phyloP scores from a whole-genome alignment of 208 protist genomes.

The Herpetomonas tarakana region DNA sequence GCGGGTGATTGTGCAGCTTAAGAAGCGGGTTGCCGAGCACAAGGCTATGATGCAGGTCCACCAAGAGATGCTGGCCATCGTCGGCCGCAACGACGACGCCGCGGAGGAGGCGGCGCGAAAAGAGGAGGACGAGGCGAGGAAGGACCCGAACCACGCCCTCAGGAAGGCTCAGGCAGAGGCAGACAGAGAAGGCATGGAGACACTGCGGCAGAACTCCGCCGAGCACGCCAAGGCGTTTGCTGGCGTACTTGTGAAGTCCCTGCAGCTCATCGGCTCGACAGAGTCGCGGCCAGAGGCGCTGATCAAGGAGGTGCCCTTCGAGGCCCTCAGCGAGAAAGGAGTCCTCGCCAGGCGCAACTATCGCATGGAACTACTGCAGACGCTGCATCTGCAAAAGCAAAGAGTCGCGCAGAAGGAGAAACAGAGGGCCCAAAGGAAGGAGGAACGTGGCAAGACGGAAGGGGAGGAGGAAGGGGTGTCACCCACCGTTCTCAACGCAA shows the following conservation, averaged over 20 bases:
- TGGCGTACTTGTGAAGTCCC: too few relatives aligned
- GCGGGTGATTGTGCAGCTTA: slow-evolving; percentile 16
- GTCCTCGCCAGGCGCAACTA: slow-evolving; percentile 34
- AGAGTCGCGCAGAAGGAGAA: slow-evolving; percentile 8
- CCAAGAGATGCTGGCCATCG: slow-evolving; percentile 4
- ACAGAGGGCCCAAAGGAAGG: slow-evolving; percentile 4
- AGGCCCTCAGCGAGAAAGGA: slow-evolving; percentile 26
- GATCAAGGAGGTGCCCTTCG: slow-evolving; percentile 29
- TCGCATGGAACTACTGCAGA: slow-evolving; percentile 26
- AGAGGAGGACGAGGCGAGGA: background rate
- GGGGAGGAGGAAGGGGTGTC: background rate
- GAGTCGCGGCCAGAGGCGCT: slow-evolving; percentile 31
- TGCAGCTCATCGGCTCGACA: too few relatives aligned
- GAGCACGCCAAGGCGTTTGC: too few relatives aligned
- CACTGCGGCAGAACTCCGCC: too few relatives aligned
- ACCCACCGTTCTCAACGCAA: too few relatives aligned
- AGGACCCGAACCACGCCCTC: too few relatives aligned
- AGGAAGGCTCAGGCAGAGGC: too few relatives aligned
- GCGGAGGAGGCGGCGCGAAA: background rate
- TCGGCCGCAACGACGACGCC: background rate
- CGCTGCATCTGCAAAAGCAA: slow-evolving; percentile 11
- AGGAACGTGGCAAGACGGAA: slow-evolving; percentile 4
- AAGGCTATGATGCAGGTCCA: slow-evolving; percentile 23
- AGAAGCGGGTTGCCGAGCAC: slow-evolving; percentile 18
- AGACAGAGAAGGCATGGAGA: too few relatives aligned